A percentile compares a stretch with the other conserved stretches of the same genome.
Evolutionary conservation across 495 filamentous ascomycete species (phyloP).

Genomic region (Penicillium salamii): DNA sequence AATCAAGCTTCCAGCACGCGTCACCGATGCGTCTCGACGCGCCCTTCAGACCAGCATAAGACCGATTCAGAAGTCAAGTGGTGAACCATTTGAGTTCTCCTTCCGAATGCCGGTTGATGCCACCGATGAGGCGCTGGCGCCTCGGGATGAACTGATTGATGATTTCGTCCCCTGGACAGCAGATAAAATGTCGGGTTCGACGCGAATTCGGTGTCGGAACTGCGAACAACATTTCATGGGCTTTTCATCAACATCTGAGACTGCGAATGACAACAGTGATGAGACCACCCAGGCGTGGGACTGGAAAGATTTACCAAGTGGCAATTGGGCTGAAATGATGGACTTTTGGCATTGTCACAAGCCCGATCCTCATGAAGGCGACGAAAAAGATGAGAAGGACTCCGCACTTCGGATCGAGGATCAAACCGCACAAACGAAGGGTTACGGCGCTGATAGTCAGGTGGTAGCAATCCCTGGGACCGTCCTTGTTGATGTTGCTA

Average conservation of each 20-base stretch:
- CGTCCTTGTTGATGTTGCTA: conserved; percentile 78
- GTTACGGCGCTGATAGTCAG: conserved; percentile 70
- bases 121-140: conserved; percentile 23
- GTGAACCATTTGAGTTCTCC: conserved; percentile 36
- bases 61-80: not conserved
- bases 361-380: conserved; percentile 53
- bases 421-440: conserved; percentile 54
- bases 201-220: conserved; percentile 59
- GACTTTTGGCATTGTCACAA: conserved; percentile 99
- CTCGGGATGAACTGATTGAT: conserved; percentile 28
- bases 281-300: conserved; percentile 26
- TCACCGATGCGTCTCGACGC: conserved; percentile 36
- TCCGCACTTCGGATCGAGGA: conserved; percentile 27
- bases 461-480: conserved; percentile 60
- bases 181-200: conserved; percentile 49
- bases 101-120: conserved; percentile 68
- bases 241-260: not conserved
- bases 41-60: conserved; percentile 9
- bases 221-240: conserved; percentile 46
- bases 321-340: conserved; percentile 99
- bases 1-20: conserved; percentile 64
- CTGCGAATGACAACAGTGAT: not conserved
- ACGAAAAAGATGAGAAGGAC: conserved; percentile 28
- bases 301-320: conserved; percentile 96
- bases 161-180: conserved; percentile 72